Conservation (phyloP, 176 grass and related monocot genomes). For the Eremochloa ophiuroides region DNA sequence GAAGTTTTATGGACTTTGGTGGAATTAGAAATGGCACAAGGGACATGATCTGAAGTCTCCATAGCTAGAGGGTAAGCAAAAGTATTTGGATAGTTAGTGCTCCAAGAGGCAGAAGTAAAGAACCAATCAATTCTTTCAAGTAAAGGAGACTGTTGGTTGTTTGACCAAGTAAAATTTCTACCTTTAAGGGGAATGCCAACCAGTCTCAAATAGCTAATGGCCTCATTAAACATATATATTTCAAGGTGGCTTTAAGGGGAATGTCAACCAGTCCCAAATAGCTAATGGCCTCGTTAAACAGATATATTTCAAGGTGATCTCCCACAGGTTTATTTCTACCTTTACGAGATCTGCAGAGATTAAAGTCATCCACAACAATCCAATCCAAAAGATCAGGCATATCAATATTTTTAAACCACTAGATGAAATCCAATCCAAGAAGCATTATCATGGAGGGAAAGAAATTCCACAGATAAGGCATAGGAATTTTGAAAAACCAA, state of each 20-base stretch:
- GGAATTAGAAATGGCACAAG: rapidly evolving
- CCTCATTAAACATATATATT: not conserved
- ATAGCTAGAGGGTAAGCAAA: rapidly evolving
- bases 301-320: too few relatives aligned
- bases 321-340: not conserved
- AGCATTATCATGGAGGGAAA: too few relatives aligned
- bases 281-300: too few relatives aligned
- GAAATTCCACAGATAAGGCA: too few relatives aligned
- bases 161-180: not conserved
- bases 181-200: not conserved
- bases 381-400: rapidly evolving
- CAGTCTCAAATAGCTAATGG: not conserved
- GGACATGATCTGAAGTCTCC: not conserved
- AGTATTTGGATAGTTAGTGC: not conserved
- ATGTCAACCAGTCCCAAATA: too few relatives aligned
- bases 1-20: not conserved
- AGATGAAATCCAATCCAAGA: too few relatives aligned
- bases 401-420: too few relatives aligned
- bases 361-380: too few relatives aligned
- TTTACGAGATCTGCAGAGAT: too few relatives aligned
- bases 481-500: too few relatives aligned
- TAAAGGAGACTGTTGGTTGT: rapidly evolving
- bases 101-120: not conserved
- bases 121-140: not conserved
- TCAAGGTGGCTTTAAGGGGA: too few relatives aligned